Conservation (phyloP, 805 yeast species). For the Starmerella powellii region DNA sequence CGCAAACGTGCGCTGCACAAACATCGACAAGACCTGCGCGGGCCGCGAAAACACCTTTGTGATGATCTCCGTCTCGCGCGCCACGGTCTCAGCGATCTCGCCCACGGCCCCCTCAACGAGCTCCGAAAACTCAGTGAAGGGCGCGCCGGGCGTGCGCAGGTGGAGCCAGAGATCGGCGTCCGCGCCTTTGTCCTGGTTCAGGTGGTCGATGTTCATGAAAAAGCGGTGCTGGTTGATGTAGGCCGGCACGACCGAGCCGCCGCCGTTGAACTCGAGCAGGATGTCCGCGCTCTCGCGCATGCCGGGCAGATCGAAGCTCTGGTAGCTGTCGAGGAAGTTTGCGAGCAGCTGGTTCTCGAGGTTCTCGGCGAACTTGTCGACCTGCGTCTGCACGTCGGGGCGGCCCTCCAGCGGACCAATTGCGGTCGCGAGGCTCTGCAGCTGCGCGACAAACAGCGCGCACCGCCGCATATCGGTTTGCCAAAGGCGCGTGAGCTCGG, state of each 20-base stretch:
- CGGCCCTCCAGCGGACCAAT: conserved; percentile 30
- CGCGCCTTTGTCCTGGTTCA: conserved; percentile 10
- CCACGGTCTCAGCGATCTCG: conserved; percentile 46
- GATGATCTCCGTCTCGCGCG: conserved; percentile 62
- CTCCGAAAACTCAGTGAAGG: conserved; percentile 39
- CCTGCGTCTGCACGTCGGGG: conserved; percentile 31
- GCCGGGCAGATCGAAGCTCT: conserved; percentile 50
- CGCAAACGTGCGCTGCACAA: conserved; percentile 64
- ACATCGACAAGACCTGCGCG: conserved; percentile 51
- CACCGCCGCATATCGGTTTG: conserved; percentile 50
- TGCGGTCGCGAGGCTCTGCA: conserved; percentile 53
- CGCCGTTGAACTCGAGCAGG: conserved; percentile 71
- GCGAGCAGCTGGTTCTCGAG: conserved; percentile 63
- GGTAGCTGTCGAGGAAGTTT: conserved; percentile 63
- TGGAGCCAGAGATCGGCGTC: conserved; percentile 39
- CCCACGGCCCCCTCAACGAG: conserved; percentile 43
- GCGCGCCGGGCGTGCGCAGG: conserved; percentile 47
- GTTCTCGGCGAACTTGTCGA: conserved; percentile 60
- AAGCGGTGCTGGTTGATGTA: conserved; percentile 71
- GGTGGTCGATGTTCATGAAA: conserved; percentile 39
- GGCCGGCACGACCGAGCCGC: conserved; percentile 65
- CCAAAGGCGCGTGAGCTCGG: conserved; percentile 47
- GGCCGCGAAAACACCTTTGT: conserved; percentile 60
- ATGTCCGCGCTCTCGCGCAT: conserved; percentile 67
- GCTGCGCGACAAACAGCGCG: conserved; percentile 55